These are phyloP conservation scores for Diplodia corticola DNA, from an alignment of 2,329 filamentous ascomycete species.

Conservation along the genomic window DNA sequence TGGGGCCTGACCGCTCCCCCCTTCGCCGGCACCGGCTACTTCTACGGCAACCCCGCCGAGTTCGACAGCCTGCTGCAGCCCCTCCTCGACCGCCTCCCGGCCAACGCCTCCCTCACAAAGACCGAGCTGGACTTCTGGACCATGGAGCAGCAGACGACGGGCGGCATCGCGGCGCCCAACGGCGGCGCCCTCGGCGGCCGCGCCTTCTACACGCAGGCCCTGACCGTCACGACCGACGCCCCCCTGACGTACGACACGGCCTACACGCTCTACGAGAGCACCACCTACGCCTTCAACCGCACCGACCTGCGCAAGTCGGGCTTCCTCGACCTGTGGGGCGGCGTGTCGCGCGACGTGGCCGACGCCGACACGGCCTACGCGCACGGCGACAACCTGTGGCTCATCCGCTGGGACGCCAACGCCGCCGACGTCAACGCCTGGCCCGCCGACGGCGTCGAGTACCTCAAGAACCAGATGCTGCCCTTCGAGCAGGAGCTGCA, in stretches of 20 bases:
- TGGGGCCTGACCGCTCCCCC: constrained; percentile 26
- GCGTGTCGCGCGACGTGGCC: constrained; percentile 25
- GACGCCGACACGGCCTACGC: constrained; percentile 26
- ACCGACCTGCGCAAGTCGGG: constrained; percentile 27
- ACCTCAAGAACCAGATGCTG: constrained; percentile 28
- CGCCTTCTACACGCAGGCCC: constrained; percentile 27
- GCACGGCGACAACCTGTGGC: constrained; percentile 29
- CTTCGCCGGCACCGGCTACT: constrained; percentile 26
- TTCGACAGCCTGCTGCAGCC: constrained; percentile 26
- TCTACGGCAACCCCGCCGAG: constrained; percentile 27
- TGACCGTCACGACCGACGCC: constrained; percentile 25
- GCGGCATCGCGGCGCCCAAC: constrained; percentile 22
- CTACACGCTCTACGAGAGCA: constrained; percentile 24
- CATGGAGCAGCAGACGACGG: constrained; percentile 23
- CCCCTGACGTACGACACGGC: constrained; percentile 26
- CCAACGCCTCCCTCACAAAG: constrained; percentile 25
- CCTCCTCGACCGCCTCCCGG: constrained; percentile 25
- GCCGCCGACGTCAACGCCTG: constrained; percentile 20
- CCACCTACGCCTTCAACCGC: constrained; percentile 26
- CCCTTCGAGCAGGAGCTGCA: constrained; percentile 27
- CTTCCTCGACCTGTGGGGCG: constrained; percentile 30
- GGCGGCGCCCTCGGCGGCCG: constrained; percentile 26
- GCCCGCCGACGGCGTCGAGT: constrained; percentile 27
- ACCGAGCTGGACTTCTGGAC: constrained; percentile 27
- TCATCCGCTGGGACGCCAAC: constrained; percentile 30